Percentiles rank a stretch among this genome's conserved stretches.
phyloP scores from a whole-genome alignment of 257 asterid species.

The Anisodus tanguticus region DNA sequence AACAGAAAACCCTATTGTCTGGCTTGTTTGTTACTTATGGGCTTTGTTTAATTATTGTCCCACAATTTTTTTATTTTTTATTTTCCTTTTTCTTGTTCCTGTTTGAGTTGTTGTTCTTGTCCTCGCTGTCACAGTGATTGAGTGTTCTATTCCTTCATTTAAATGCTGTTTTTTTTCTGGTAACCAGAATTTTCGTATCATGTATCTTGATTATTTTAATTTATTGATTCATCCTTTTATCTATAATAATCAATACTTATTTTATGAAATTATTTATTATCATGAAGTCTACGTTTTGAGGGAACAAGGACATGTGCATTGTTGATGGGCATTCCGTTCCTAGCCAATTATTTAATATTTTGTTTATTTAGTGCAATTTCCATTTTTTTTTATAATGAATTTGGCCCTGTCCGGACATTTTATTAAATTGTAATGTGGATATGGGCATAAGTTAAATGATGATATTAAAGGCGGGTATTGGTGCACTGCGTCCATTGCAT shows the following conservation, averaged over 20 bases:
- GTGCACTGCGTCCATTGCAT: too few species aligned
- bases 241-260: not conserved
- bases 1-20: conserved; percentile 49
- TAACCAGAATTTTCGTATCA: conserved; percentile 51
- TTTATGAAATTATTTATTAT: not conserved
- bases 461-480: too few species aligned
- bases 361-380: conserved; percentile 13
- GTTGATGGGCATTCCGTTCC: conserved; percentile 54
- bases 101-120: conserved; percentile 34
- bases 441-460: too few species aligned
- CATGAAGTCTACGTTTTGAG: conserved; percentile 40
- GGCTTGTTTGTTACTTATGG: conserved; percentile 47
- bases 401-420: too few species aligned
- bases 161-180: conserved; percentile 12
- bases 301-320: conserved; percentile 76
- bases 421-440: too few species aligned
- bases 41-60: conserved; percentile 12
- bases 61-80: not conserved
- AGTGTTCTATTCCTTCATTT: conserved; percentile 38
- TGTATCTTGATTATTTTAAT: conserved; percentile 35
- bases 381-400: too few species aligned
- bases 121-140: conserved; percentile 52
- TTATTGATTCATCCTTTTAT: not conserved
- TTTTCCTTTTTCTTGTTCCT: not conserved
- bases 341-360: conserved; percentile 32